Evolutionary conservation across 805 yeast genomes (phyloP), one percentile per base, ranked within the genome.

Genomic region (Metschnikowia colocasiae): DNA sequence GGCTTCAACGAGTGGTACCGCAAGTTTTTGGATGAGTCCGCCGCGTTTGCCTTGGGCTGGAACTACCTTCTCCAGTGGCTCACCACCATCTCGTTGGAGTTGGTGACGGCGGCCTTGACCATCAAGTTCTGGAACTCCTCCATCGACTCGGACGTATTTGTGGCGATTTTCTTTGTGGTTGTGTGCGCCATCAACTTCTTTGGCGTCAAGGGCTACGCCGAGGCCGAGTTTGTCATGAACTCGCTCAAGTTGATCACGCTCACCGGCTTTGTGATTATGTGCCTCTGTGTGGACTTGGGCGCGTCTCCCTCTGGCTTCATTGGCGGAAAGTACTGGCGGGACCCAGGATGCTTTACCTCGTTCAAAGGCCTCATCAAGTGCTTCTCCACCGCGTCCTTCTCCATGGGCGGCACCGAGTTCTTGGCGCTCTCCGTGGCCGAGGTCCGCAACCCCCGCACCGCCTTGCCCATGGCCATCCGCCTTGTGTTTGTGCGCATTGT

Each of bases 101-200:
- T 56, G 47, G 59, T 56, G 30, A 55, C 58, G 13, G 58, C 59
- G 9, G 52, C 59, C 3, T 75, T 80, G 71, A 81, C 86, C 23
- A 73, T 82, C 48, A 67, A 75, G 52, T 82, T 68, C 62, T 82
- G 88, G 88, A 66, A 71, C 3, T 51, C 62, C n/a, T 36, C 44
- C 4, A 69, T 81, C 41, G 75, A 80, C 55, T 69, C 85, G 1
- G 84, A 80, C 54, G 79, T 74, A 4, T 82, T 78, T 62, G 83
- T 82, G 16, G 67, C 74, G 1, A 75, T 81, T 3, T 79, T 82
- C 57, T 75, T 69, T 46, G 57, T 67, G 9, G 62, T 80, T 6
- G 69, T 81, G 26, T 55, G 76, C 10, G 48, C 64, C 25, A 70
- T 81, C 49, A 73, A 73, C 55, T 71, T 73, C 39, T 62, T 65